Conservation (phyloP, 2,329 filamentous ascomycete species). For the Cladophialophora exuberans region DNA sequence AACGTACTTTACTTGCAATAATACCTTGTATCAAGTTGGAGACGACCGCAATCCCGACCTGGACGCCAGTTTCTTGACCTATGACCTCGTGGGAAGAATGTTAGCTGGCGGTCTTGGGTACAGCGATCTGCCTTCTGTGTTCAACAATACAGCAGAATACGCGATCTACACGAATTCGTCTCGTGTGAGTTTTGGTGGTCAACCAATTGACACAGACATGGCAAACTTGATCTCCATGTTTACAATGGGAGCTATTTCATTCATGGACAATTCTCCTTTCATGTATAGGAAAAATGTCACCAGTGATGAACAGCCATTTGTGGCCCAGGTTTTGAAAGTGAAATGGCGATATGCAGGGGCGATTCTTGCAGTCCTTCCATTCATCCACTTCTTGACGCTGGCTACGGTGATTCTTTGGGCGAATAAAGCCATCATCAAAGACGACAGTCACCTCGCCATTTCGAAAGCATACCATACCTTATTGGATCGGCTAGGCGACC, state of each 20-base stretch:
- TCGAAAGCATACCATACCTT: conserved; percentile 28
- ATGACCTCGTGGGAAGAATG: conserved; percentile 23
- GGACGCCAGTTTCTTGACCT: conserved; percentile 13
- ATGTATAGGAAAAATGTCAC: conserved; percentile 60
- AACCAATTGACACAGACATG: conserved; percentile 15
- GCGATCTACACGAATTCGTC: conserved; percentile 25
- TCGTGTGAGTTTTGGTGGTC: conserved; percentile 5
- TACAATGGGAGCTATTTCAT: conserved; percentile 23
- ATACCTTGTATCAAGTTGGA: conserved; percentile 25
- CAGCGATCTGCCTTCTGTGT: conserved; percentile 18
- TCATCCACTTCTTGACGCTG: conserved; percentile 29
- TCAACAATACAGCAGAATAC: conserved; percentile 14
- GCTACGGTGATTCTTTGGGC: conserved; percentile 29
- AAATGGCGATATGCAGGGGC: conserved; percentile 31
- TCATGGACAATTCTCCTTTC: conserved; percentile 19
- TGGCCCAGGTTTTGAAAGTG: conserved; percentile 91
- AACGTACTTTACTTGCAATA: conserved; percentile 28
- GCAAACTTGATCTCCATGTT: conserved; percentile 24
- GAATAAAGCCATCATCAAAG: conserved; percentile 33
- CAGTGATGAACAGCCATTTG: conserved; percentile 82
- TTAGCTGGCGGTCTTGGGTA: conserved; percentile 29
- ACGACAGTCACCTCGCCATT: conserved; percentile 31
- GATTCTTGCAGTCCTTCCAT: conserved; percentile 27
- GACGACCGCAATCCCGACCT: conserved; percentile 4
- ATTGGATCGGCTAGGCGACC: conserved; percentile 21